Base-by-base conservation (phyloP, 495 filamentous ascomycete genomes). In the Penicillium roqueforti region DNA sequence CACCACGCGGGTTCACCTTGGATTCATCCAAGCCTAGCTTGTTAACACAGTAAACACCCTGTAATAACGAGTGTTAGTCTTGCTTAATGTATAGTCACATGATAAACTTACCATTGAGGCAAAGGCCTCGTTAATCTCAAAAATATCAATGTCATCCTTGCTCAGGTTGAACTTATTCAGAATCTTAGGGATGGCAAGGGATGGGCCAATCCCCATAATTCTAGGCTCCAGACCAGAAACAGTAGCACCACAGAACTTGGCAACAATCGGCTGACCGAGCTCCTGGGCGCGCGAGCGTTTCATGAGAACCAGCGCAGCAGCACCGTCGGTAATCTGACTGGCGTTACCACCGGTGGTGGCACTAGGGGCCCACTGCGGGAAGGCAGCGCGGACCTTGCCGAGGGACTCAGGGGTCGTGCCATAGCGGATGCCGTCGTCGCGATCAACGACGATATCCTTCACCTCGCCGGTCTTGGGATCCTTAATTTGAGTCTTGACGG, bases 121-220 rank as follows among this genome's bases (percentile, higher is more conserved):
- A 62, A 97, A 97, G 1, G 92, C 92, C 80, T 97, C 92, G 70
- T 97, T 97, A 62, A 97, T 74, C 77, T 97, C 92, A 59, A 96
- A 82, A 36, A 97, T 77, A 63, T 97, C 92, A 60, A 91, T 77
- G 44, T 97, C 92, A 51, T 87, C 78, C 36, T 90, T 74, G n/a
- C 73, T 80, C 66, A 97, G 66, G 59, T 82, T 80, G 76, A 84
- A 84, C 76, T 95, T 88, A 63, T 71, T 71, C 32, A 97, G 76
- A 36, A 97, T 83, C 81, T 97, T 97, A 51, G 92, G 92, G 58
- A 97, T 95, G 51, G 90, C 92, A 50, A 95, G 73, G 9, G 89
- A 87, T 9, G 92, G 92, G 20, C 92, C 92, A 61, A 97, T 97
- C 44, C 92, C 92, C 92, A 97, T 97, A 70, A 97, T 95, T 38